These are phyloP conservation scores for Plasmopara muralis DNA, from an alignment of 352 stramenopile genomes.

Conservation along the genomic window DNA sequence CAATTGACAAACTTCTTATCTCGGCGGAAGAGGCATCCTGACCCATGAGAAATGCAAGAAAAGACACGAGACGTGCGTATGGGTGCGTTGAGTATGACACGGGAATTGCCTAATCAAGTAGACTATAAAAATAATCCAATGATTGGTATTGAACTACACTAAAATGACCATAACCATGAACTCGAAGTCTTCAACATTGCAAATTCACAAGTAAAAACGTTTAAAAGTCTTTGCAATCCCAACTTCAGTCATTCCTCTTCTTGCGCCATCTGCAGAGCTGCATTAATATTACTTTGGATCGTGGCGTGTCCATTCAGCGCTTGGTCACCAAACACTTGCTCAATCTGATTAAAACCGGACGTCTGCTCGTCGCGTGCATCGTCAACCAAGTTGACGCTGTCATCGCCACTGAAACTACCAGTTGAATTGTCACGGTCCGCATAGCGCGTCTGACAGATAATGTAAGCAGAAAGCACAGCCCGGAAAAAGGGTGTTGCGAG, in stretches of 20 bases:
- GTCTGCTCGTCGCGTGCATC: slow-evolving; percentile 13
- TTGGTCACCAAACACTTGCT: slow-evolving; percentile 16
- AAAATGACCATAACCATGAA: too few relatives aligned
- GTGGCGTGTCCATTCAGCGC: slow-evolving; percentile 31
- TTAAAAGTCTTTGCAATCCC: too few relatives aligned
- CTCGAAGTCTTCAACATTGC: too few relatives aligned
- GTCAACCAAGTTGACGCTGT: slow-evolving; percentile 7
- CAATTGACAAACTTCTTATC: slow-evolving; percentile 45
- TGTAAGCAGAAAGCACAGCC: slow-evolving; percentile 57
- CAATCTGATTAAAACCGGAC: slow-evolving; percentile 1
- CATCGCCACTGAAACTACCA: slow-evolving; percentile 22
- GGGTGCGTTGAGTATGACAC: neutral
- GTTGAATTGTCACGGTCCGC: slow-evolving; percentile 16
- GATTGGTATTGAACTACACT: neutral
- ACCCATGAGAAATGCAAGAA: slow-evolving; percentile 14
- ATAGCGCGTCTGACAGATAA: slow-evolving; percentile 37
- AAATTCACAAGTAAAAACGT: too few relatives aligned
- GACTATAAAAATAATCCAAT: neutral
- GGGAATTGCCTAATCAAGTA: slow-evolving; percentile 2
- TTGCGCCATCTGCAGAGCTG: slow-evolving; percentile 46
- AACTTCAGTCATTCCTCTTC: slow-evolving; percentile 24
- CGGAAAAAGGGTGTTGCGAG: slow-evolving; percentile 54
- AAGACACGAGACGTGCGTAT: slow-evolving; percentile 8
- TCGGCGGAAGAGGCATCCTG: slow-evolving; percentile 15
- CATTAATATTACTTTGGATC: slow-evolving; percentile 44